Evolutionary conservation across 2,329 filamentous ascomycete genomes (phyloP).

Genomic region (Trichoderma harzianum): DNA sequence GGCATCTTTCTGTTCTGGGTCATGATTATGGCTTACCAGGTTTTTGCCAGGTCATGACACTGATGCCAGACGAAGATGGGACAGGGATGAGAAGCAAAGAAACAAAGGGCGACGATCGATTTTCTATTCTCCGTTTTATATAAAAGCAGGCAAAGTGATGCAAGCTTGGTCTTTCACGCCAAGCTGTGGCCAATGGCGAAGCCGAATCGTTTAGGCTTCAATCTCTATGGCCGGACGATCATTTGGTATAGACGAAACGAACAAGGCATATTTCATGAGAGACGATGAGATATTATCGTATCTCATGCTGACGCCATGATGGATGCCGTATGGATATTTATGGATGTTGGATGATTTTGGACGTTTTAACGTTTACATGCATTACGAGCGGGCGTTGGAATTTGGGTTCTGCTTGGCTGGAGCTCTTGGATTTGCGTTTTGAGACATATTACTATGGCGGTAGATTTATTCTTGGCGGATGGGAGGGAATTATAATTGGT

Average conservation of each 20-base stretch:
- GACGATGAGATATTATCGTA: background rate
- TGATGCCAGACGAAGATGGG: background rate
- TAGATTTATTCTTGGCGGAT: background rate
- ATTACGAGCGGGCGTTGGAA: slow-evolving; percentile 17
- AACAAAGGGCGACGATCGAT: background rate
- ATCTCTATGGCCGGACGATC: background rate
- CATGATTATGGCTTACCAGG: slow-evolving; percentile 65
- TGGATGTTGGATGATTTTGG: background rate
- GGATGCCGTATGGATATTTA: background rate
- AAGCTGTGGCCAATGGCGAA: background rate
- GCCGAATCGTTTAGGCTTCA: background rate
- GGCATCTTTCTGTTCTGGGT: slow-evolving; percentile 63
- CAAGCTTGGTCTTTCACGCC: background rate
- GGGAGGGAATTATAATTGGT: background rate
- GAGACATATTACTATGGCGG: background rate
- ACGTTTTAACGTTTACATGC: slow-evolving; percentile 6
- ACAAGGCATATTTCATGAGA: background rate
- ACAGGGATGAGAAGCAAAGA: background rate
- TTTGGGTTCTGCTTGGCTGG: background rate
- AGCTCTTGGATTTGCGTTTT: background rate
- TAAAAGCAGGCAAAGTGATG: background rate
- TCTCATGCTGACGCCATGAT: background rate
- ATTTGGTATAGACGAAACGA: background rate
- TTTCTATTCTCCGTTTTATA: background rate
- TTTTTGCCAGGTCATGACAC: slow-evolving; percentile 48